Evolutionary conservation across 257 asterid genomes (phyloP), one percentile per base, ranked within the genome.

Genomic region (Craterostigma plantagineum): DNA sequence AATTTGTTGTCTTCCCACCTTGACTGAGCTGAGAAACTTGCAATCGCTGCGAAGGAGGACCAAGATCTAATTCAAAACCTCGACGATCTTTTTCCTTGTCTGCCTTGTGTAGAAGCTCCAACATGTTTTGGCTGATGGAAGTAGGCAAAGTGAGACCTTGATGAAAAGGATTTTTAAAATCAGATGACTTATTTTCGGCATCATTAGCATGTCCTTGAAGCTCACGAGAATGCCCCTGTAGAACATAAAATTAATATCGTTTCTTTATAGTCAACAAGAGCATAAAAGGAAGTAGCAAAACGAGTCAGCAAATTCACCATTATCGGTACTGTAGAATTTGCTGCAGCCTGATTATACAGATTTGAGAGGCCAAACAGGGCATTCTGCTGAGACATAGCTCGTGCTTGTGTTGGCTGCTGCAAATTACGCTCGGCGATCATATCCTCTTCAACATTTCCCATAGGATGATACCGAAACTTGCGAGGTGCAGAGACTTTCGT

Each of bases 1-100:
- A 48, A 50, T 59, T 63, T 14, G 56, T 63, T 14, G 56, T 74
- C 16, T 44, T 58, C 55, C 54, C 67, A 35, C 35, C 41, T 51
- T 54, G 72, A 16, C 67, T 5, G 6, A 40, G 79, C 38, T 55
- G 74, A 36, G 69, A 62, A 52, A 49, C 47, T 45, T 72, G 75
- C 48, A 57, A 34, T 18, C 64, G 53, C 37, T 67, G 86, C 53
- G 92, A 75, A 46, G 96, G 94, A 49, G 92, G 96, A 52, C 94
- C 94, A 63, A 86, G 92, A 54, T 81, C 81, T 47, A 86, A 61
- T 56, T 81, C 91, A 62, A 75, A 86, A 58, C 94, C 96, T 63
- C 76, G 91, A 40, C 83, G 69, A 33, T n/a, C n/a, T n/a, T n/a
- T n/a, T n/a, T n/a, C n/a, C n/a, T n/a, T n/a, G n/a, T n/a, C n/a